Base-by-base conservation (phyloP, 2,329 filamentous ascomycete species). In the Phyllachora maydis region DNA sequence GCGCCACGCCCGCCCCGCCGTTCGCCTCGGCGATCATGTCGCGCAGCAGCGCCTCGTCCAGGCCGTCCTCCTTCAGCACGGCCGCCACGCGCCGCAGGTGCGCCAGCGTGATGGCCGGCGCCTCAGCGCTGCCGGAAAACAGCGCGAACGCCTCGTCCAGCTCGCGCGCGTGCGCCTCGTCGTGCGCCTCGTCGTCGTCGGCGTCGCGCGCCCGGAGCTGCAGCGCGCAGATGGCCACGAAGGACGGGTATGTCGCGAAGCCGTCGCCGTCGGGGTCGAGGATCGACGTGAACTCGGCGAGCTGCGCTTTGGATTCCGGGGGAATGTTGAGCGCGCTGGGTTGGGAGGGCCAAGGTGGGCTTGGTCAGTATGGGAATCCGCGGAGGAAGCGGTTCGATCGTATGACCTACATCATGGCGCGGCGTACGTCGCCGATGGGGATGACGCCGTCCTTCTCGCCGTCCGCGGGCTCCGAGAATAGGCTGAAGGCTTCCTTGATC, bases 1-100 rank as follows among this genome's bases (percentile, higher is more conserved):
- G 62, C 18, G 56, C 65, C 8, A 76, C 62, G 10, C 75, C 72
- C 4, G 61, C 67, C 2, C 78, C 81, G 3, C 77, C 78, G 46
- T 90, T 93, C 23, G 85, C 88, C 56, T 95, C 85, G 23, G 82
- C 54, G 28, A 98, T 74, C 88, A 98, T 98, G 52, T 93, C 82
- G 50, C 66, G 68, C 40, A 98, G 52, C 40, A 91, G 49, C n/a
- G n/a, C n/a, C 23, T 79, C 72, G 38, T 95, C 88, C 28, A 67
- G 65, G 13, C 91, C 71, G 31, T 71, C 71, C 30, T 72, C 79
- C 49, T 92, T 78, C 37, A 98, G 50, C 36, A 79, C 65, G 35
- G 65, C 68, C 19, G 83, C 82, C 25, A 93, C 72, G 38, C 74
- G 60, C 40, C 67, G 65, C 41, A 98, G 50, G 48, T 91, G 75